A percentile compares a stretch with the other conserved stretches of the same genome.
These are phyloP conservation scores for Podosphaera xanthii DNA, from an alignment of 2,329 filamentous ascomycete species.

Conservation along the genomic window DNA sequence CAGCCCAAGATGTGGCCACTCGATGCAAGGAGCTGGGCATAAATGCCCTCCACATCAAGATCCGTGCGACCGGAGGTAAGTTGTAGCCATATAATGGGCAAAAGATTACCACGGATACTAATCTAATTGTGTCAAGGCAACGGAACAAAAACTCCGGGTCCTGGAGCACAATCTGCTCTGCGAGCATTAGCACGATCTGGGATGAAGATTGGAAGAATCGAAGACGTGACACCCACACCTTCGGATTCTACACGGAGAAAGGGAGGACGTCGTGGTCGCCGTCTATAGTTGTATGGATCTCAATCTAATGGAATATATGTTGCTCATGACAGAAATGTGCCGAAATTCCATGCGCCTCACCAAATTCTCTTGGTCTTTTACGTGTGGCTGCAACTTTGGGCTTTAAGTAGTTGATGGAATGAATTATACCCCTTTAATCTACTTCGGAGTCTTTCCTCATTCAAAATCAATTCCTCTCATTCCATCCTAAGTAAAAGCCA, in stretches of 20 bases:
- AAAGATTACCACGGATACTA: background rate
- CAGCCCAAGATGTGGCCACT: slow-evolving; percentile 88
- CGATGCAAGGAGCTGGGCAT: slow-evolving; percentile 72
- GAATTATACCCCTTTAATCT: too few species aligned
- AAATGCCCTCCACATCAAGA: slow-evolving; percentile 99
- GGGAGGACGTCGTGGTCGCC: slow-evolving; percentile 99
- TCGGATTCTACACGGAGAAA: slow-evolving; percentile 99
- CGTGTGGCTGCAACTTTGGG: too few species aligned
- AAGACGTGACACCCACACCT: slow-evolving; percentile 97
- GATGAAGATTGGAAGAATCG: slow-evolving; percentile 99
- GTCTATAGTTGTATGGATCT: slow-evolving; percentile 47
- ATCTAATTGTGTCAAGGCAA: slow-evolving; percentile 36
- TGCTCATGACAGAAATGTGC: too few species aligned
- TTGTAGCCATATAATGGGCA: background rate
- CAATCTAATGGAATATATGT: too few species aligned
- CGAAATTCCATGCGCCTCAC: too few species aligned
- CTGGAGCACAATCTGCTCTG: slow-evolving; percentile 96
- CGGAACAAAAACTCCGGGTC: slow-evolving; percentile 98
- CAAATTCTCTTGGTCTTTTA: too few species aligned
- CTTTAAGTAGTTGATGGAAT: too few species aligned
- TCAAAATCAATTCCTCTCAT: too few species aligned
- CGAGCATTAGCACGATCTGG: slow-evolving; percentile 95
- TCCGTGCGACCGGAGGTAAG: slow-evolving; percentile 89
- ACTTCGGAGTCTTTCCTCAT: too few species aligned
- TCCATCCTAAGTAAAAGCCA: too few species aligned